Evolutionary conservation across 768 basidiomycete genomes (phyloP).

Genomic region (Heimioporus sp.): DNA sequence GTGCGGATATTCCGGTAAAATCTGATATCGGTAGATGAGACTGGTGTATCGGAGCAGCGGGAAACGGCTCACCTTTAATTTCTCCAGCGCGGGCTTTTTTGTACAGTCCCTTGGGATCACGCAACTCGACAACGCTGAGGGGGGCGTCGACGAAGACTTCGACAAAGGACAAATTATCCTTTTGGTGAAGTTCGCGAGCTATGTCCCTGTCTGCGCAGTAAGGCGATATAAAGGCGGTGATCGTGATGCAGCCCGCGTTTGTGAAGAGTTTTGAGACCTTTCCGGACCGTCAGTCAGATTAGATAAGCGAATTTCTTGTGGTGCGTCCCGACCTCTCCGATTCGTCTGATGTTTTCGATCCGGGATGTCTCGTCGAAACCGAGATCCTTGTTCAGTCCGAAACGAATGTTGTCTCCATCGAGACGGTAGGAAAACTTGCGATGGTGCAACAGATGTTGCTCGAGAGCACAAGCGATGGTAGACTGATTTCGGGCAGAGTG

Average conservation of each 20-base stretch:
- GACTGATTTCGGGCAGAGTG: slow-evolving; percentile 52
- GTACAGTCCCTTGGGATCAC: slow-evolving; percentile 97
- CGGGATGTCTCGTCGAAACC: slow-evolving; percentile 91
- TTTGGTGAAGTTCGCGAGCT: slow-evolving; percentile 80
- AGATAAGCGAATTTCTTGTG: not conserved
- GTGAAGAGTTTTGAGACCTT: slow-evolving; percentile 95
- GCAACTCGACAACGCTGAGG: slow-evolving; percentile 78
- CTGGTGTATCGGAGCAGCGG: not conserved
- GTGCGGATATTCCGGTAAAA: slow-evolving; percentile 97
- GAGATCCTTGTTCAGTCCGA: slow-evolving; percentile 95
- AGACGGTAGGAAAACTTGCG: slow-evolving; percentile 87
- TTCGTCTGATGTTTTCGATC: slow-evolving; percentile 94
- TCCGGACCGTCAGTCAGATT: slow-evolving; percentile 8
- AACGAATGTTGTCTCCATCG: slow-evolving; percentile 94
- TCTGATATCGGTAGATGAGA: slow-evolving; percentile 48
- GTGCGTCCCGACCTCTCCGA: slow-evolving; percentile 73
- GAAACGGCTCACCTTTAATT: slow-evolving; percentile 72
- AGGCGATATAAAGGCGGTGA: slow-evolving; percentile 99
- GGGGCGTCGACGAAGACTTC: slow-evolving; percentile 97
- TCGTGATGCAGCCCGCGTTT: slow-evolving; percentile 77
- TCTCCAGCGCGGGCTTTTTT: slow-evolving; percentile 94
- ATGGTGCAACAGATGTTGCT: slow-evolving; percentile 89
- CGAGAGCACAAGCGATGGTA: slow-evolving; percentile 94
- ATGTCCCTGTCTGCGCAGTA: slow-evolving; percentile 82
- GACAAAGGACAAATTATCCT: slow-evolving; percentile 73